Conservation (phyloP, 2,329 filamentous ascomycete genomes). For the Sarocladium oryzae region DNA sequence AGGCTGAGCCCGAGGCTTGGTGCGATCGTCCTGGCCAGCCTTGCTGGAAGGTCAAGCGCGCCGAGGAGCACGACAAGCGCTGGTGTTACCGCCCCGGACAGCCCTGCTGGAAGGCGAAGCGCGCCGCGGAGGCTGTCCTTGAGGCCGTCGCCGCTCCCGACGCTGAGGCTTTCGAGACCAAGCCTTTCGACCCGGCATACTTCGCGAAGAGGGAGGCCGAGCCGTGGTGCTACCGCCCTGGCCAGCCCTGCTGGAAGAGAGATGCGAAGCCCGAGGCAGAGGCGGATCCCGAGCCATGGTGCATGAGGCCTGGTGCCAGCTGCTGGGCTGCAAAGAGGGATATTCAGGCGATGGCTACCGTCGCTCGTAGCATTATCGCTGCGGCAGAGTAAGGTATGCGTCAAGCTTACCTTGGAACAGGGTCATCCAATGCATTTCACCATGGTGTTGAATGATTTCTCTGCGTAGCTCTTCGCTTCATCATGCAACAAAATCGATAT, state of each 20-base stretch:
- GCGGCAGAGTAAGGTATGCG: conserved; percentile 15
- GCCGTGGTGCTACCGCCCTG: conserved; percentile 22
- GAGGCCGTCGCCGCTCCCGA: conserved; percentile 19
- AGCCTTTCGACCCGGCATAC: conserved; percentile 19
- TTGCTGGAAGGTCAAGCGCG: conserved; percentile 17
- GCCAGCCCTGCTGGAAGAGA: conserved; percentile 30
- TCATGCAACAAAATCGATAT: too few relatives aligned
- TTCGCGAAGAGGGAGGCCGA: conserved; percentile 10
- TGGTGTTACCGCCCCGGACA: conserved; percentile 30
- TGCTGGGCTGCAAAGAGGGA: conserved; percentile 35
- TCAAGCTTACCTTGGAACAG: background rate
- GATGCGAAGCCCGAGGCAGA: conserved; percentile 13
- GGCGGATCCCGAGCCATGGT: conserved; percentile 19
- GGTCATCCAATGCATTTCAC: too few relatives aligned
- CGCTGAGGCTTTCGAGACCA: conserved; percentile 25
- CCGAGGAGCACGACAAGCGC: conserved; percentile 20
- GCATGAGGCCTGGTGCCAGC: conserved; percentile 21
- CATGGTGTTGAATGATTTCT: too few relatives aligned
- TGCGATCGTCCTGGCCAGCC: conserved; percentile 19
- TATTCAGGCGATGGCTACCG: conserved; percentile 15
- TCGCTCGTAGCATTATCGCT: conserved; percentile 22
- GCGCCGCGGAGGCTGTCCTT: conserved; percentile 31
- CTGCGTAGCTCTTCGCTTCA: too few relatives aligned
- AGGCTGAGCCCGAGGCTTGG: conserved; percentile 16
- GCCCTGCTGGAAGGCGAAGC: conserved; percentile 33